A percentile compares a stretch with the other conserved stretches of the same genome.
Evolutionary conservation across 257 asterid genomes (phyloP).

Genomic region (Solanum ahanhuiri): DNA sequence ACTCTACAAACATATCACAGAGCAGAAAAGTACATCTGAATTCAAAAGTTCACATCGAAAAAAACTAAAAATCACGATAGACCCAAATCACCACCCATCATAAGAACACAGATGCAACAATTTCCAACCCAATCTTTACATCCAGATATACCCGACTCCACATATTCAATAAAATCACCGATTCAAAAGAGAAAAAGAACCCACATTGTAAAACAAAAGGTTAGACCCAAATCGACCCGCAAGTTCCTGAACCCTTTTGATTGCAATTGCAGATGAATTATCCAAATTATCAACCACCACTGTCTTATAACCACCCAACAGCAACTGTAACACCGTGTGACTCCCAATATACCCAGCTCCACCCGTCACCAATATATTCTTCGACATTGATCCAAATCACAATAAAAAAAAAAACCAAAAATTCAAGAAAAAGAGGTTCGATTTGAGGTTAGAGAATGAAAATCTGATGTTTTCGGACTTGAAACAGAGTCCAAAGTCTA

Average conservation of each 20-base stretch:
- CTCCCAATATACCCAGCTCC: slow-evolving; percentile 72
- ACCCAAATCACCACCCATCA: not conserved
- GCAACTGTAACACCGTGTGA: slow-evolving; percentile 78
- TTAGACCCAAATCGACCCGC: slow-evolving; percentile 57
- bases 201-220: slow-evolving; percentile 67
- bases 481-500: not conserved
- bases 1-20: not conserved
- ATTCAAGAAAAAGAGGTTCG: not conserved
- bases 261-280: slow-evolving; percentile 62
- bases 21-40: not conserved
- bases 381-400: slow-evolving; percentile 19
- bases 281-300: slow-evolving; percentile 87
- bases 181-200: not conserved
- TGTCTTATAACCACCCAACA: slow-evolving; percentile 59
- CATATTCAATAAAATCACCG: not conserved
- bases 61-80: not conserved
- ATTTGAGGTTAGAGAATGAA: not conserved
- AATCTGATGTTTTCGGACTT: not conserved
- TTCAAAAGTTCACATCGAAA: not conserved
- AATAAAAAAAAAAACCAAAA: not conserved
- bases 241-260: slow-evolving; percentile 59
- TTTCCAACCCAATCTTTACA: not conserved
- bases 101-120: not conserved
- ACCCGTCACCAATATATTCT: slow-evolving; percentile 44
- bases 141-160: not conserved